phyloP scores from a whole-genome alignment of 441 rosid genomes.

The Bocquillonia castaneifolia region DNA sequence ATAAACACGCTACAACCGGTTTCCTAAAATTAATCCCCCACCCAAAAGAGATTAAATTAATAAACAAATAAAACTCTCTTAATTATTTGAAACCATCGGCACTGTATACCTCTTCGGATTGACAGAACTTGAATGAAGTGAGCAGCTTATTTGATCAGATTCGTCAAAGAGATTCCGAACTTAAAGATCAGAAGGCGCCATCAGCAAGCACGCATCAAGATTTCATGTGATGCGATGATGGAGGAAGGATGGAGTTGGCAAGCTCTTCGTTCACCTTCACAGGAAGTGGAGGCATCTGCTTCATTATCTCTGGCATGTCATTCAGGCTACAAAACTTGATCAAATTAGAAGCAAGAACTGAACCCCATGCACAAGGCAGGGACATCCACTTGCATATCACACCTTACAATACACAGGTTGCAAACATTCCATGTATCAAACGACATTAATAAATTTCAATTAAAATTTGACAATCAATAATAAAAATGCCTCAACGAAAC shows the following conservation, averaged over 20 bases:
- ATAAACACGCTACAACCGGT: constrained; percentile 29
- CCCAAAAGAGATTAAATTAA: constrained; percentile 13
- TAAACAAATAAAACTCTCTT: constrained; percentile 13
- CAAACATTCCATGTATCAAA: neutral
- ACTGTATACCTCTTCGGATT: constrained; percentile 4
- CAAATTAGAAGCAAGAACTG: constrained; percentile 16
- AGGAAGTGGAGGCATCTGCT: constrained; percentile 88
- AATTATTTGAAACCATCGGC: constrained; percentile 7
- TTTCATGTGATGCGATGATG: constrained; percentile 44
- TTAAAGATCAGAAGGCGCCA: constrained; percentile 28
- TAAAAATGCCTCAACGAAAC: neutral
- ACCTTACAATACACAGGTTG: too few species aligned
- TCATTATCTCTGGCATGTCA: constrained; percentile 81
- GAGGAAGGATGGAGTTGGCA: constrained; percentile 61
- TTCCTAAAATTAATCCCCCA: constrained; percentile 26
- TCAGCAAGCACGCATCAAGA: constrained; percentile 30
- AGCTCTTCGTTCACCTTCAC: constrained; percentile 77
- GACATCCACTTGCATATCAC: neutral
- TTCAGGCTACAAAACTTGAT: constrained; percentile 50
- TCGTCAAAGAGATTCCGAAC: constrained; percentile 14
- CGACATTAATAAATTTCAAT: neutral
- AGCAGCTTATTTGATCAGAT: constrained; percentile 18
- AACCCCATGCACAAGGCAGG: neutral
- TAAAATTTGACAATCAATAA: too few species aligned
- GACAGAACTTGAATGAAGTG: constrained; percentile 8